Evolutionary conservation across 1,139 yeast genomes (phyloP), one percentile per base, ranked within the genome.

Genomic region (Geotrichum cucujoidarum): DNA sequence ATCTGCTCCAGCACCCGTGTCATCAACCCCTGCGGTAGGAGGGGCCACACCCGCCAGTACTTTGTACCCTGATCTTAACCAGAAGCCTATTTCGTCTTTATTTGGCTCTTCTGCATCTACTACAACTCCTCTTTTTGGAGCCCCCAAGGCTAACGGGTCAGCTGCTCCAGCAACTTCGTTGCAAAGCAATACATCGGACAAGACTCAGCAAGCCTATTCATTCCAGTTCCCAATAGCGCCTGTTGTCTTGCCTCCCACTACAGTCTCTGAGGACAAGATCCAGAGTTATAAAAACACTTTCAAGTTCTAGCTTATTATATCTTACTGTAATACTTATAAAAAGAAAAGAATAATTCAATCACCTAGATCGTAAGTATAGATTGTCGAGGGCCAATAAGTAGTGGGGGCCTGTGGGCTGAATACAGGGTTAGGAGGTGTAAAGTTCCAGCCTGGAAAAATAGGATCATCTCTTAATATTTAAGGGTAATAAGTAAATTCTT

Each of bases 191-290:
- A 11, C 32, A 7, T 10, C 24, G 10, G 14, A 11, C n/a, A 38
- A 38, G 31, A 17, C 25, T 24, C 20, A 24, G n/a, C n/a, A n/a
- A n/a, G n/a, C n/a, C n/a, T n/a, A 13, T 20, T 18, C 24, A 17
- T 39, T 27, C 30, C 25, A 22, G 8, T 39, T 39, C 17, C 43
- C 43, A 29, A 20, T 17, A 16, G 35, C 43, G 4, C 16, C 14
- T 18, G 6, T 17, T 30, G 43, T 39, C 3, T 4, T 8, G 3
- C 43, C 43, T 11, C 43, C 43, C 14, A 8, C 35, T 5, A 21
- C 20, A 17, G 16, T 39, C 18, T 36, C 40, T 3, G 40, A 22
- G 17, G 30, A 36, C 7, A 11, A 16, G 10, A 16, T 36, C 29
- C 29, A 36, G 13, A 22, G 17, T 5, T 36, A 21, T 11, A 36